Conservation (phyloP, 2,329 filamentous ascomycete species). For the Pseudogymnoascus sp. region DNA sequence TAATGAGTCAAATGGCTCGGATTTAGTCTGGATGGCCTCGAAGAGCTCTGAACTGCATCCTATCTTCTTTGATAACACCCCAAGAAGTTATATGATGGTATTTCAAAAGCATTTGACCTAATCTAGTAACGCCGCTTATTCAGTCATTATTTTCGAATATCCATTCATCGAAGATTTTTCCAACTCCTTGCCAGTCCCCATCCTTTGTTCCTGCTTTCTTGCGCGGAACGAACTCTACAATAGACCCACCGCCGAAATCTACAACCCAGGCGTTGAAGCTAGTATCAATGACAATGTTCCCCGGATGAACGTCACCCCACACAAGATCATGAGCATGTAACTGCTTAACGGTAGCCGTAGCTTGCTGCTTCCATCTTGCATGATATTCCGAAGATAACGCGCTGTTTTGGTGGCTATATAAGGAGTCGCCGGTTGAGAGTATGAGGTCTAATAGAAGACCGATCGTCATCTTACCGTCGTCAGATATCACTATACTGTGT, state of each 20-base stretch:
- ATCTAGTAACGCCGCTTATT: background rate
- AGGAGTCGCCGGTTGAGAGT: constrained; percentile 14
- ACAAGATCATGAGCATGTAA: constrained; percentile 17
- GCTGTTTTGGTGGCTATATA: constrained; percentile 10
- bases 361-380: constrained; percentile 14
- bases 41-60: too few relatives aligned
- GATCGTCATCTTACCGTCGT: constrained; percentile 14
- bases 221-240: constrained; percentile 16
- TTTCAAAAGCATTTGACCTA: too few relatives aligned
- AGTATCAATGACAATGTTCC: constrained; percentile 19
- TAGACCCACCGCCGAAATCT: constrained; percentile 20
- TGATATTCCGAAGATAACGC: constrained; percentile 10
- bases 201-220: constrained; percentile 16
- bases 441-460: constrained; percentile 16
- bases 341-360: constrained; percentile 13
- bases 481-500: constrained; percentile 13
- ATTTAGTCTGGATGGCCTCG: too few relatives aligned
- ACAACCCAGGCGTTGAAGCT: constrained; percentile 17
- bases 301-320: constrained; percentile 21
- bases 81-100: too few relatives aligned
- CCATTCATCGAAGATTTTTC: constrained; percentile 14
- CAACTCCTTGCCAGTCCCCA: constrained; percentile 14
- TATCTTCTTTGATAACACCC: too few relatives aligned
- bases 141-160: background rate
- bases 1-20: too few relatives aligned